Base-by-base conservation (phyloP, 2,329 filamentous ascomycete species). In the Colletotrichum destructivum region DNA sequence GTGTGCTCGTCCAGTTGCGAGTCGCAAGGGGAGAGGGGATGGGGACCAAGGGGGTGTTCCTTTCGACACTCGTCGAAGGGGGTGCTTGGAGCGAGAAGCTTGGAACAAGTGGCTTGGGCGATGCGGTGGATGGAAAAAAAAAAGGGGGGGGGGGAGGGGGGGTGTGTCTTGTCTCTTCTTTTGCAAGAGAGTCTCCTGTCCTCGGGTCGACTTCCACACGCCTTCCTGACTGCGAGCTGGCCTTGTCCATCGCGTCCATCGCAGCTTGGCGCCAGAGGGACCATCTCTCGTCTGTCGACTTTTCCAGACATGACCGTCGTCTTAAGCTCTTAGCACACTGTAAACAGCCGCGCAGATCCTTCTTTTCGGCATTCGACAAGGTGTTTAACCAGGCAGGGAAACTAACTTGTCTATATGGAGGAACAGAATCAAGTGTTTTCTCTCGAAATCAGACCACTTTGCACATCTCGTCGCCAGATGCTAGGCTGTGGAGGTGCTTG, bases 401-500 rank as follows among this genome's bases (percentile, higher is more conserved):
- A 72, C 72, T 69, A 69, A 62, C 61, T 72, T 69, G 47, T 63
- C 69, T 69, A 55, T 47, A 72, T 69, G 11, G 62, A 72, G 72
- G 46, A 54, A 56, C n/a, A 72, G 18, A 49, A 77, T 79, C 77
- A 78, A 77, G 76, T 73, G 76, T 77, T 79, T 76, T 77, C 69
- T 59, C 62, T 64, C 64, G 40, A 67, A 59, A 75, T 80, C 78
- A 76, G 76, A 79, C 77, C 76, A 79, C 69, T 68, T 64, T 46
- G 65, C 69, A 66, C 63, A 74, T 67, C 73, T 73, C 74, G 71
- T 75, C 66, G 68, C 74, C 76, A 76, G 75, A 75, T 73, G 49
- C 59, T 70, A 65, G 62, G 57, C 54, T 64, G 46, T 62, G 65
- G 52, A 62, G 60, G 59, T 73, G 73, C 62, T 66, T n/a, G 57